These are phyloP conservation scores for Erodium maritimum DNA, from an alignment of 345 rosid species.

Conservation along the genomic window DNA sequence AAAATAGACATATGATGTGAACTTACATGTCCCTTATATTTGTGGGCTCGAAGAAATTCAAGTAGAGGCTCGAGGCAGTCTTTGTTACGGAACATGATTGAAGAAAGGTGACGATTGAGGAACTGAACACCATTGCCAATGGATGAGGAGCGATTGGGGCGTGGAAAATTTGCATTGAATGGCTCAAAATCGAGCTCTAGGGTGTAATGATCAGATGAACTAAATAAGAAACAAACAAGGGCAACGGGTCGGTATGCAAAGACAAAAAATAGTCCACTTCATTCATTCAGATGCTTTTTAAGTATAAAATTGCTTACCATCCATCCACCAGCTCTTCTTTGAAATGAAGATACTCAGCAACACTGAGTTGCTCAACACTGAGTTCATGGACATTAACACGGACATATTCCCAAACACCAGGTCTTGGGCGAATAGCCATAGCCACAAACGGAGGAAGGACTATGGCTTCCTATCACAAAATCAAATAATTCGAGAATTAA, in stretches of 20 bases:
- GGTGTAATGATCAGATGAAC: conserved; percentile 31
- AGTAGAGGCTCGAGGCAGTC: conserved; percentile 84
- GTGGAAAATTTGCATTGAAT: conserved; percentile 78
- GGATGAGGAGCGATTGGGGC: conserved; percentile 81
- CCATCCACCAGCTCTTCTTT: conserved; percentile 90
- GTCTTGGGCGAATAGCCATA: conserved; percentile 88
- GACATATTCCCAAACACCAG: conserved; percentile 96
- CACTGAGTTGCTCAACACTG: conserved; percentile 68
- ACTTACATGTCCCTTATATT: conserved; percentile 86
- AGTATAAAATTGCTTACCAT: conserved; percentile 27
- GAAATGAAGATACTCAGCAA: conserved; percentile 75
- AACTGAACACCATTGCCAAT: conserved; percentile 99
- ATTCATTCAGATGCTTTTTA: background rate
- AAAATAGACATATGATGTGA: background rate
- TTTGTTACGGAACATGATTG: conserved; percentile 82
- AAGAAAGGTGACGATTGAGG: conserved; percentile 93
- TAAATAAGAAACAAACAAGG: conserved; percentile 5
- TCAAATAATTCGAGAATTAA: background rate
- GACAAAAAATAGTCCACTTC: background rate
- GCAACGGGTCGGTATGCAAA: background rate
- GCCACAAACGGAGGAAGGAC: conserved; percentile 90
- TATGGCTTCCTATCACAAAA: conserved; percentile 65
- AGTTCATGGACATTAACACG: conserved; percentile 82
- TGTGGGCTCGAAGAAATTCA: conserved; percentile 74
- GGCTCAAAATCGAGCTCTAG: conserved; percentile 99